Percentiles rank a stretch among this genome's conserved stretches.
Evolutionary conservation across 768 basidiomycete species (phyloP).

Genomic region (Pleurotus eryngii): DNA sequence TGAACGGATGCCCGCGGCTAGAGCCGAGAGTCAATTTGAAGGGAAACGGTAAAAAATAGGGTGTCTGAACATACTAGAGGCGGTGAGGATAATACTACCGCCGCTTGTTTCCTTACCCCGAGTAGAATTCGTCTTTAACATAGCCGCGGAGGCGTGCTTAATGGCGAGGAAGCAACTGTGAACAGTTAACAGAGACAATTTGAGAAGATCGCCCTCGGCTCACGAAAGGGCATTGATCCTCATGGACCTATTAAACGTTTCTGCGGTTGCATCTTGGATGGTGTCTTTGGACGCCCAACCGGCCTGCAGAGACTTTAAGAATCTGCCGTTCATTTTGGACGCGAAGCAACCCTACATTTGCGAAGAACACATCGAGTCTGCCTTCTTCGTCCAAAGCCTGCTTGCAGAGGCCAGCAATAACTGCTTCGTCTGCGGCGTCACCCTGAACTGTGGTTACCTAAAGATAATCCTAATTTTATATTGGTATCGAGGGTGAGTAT

Average conservation of each 20-base stretch:
- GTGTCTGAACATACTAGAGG: constrained; percentile 55
- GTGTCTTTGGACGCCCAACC: constrained; percentile 48
- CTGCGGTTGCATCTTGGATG: constrained; percentile 53
- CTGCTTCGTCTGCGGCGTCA: constrained; percentile 78
- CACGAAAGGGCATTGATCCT: constrained; percentile 68
- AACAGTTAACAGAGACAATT: neutral
- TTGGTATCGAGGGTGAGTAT: neutral
- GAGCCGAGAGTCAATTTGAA: neutral
- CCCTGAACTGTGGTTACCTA: constrained; percentile 77
- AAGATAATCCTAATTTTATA: neutral
- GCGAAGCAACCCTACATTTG: constrained; percentile 61
- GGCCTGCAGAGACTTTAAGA: constrained; percentile 43
- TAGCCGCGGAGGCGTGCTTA: constrained; percentile 81
- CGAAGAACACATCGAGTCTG: constrained; percentile 90
- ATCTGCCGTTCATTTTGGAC: neutral
- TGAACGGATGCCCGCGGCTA: constrained; percentile 80
- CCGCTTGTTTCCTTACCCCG: constrained; percentile 66
- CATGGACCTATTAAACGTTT: constrained; percentile 73
- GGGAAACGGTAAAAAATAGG: neutral
- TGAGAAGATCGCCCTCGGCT: constrained; percentile 12
- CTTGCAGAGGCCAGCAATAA: constrained; percentile 66
- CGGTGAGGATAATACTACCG: constrained; percentile 86
- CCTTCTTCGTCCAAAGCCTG: constrained; percentile 79
- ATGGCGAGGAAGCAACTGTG: constrained; percentile 84
- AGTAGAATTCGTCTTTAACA: constrained; percentile 64